These are phyloP conservation scores for Spatholobus suberectus DNA, from an alignment of 306 rosid species.

Conservation along the genomic window DNA sequence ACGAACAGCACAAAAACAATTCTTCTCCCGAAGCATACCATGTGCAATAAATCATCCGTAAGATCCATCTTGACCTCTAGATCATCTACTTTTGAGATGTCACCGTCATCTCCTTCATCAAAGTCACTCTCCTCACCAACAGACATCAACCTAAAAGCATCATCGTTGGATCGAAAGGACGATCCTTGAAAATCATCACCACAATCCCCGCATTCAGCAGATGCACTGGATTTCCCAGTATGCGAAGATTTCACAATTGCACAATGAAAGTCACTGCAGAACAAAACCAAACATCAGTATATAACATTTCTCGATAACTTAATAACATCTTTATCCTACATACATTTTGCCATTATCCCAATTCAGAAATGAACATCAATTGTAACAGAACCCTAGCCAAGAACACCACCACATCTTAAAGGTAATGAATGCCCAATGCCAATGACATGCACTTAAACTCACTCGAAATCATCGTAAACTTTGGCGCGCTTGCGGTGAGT, in stretches of 20 bases:
- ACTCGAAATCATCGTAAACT: slow-evolving; percentile 60
- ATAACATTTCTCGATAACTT: background rate
- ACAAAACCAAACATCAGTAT: slow-evolving; percentile 12
- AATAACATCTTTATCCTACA: background rate
- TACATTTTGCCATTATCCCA: slow-evolving; percentile 30
- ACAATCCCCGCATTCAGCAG: slow-evolving; percentile 48
- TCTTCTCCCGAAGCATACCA: slow-evolving; percentile 53
- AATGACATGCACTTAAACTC: slow-evolving; percentile 43
- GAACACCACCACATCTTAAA: background rate
- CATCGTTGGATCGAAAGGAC: slow-evolving; percentile 27
- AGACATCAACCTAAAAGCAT: background rate
- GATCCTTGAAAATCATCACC: slow-evolving; percentile 45
- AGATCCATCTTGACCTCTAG: slow-evolving; percentile 77
- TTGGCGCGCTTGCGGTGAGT: slow-evolving; percentile 71
- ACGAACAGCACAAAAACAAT: background rate
- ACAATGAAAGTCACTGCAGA: slow-evolving; percentile 57
- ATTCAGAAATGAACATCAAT: slow-evolving; percentile 7
- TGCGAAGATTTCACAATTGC: slow-evolving; percentile 48
- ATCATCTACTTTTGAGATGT: slow-evolving; percentile 53
- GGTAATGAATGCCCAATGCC: background rate
- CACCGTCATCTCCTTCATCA: slow-evolving; percentile 48
- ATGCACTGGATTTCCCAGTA: slow-evolving; percentile 50
- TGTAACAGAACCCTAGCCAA: background rate
- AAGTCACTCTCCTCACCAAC: background rate
- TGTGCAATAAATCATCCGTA: slow-evolving; percentile 81